phyloP scores from a whole-genome alignment of 805 yeast genomes.

The Zygotorulaspora chibaensis region DNA sequence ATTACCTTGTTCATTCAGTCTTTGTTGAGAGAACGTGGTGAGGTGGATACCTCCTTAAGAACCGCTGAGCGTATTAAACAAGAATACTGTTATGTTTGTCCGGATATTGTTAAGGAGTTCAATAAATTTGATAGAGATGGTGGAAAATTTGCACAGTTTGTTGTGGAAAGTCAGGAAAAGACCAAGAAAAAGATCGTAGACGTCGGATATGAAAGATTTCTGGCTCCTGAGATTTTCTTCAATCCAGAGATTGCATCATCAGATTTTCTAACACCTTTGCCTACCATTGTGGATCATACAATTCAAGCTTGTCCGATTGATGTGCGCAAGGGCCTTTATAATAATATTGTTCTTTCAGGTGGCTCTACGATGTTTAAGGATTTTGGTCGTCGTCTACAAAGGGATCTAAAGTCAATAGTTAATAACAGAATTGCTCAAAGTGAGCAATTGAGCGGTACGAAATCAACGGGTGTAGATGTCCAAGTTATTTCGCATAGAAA shows the following conservation, averaged over 20 bases:
- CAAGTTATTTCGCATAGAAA: conserved; percentile 95
- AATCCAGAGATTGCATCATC: conserved; percentile 96
- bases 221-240: conserved; percentile 99
- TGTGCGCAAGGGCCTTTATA: conserved; percentile 93
- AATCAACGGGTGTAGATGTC: conserved; percentile 92
- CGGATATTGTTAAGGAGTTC: conserved; percentile 95
- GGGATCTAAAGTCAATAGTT: conserved; percentile 84
- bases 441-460: conserved; percentile 68
- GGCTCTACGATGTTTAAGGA: conserved; percentile 99
- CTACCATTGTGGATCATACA: conserved; percentile 91
- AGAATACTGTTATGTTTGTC: conserved; percentile 94
- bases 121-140: conserved; percentile 91
- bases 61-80: conserved; percentile 97
- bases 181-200: conserved; percentile 70
- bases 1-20: conserved; percentile 92
- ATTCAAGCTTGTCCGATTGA: conserved; percentile 95
- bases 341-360: conserved; percentile 92
- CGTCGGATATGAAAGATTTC: conserved; percentile 94
- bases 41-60: conserved; percentile 84
- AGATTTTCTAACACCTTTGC: conserved; percentile 92
- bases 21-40: conserved; percentile 94
- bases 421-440: conserved; percentile 81
- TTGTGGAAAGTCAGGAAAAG: conserved; percentile 71
- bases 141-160: conserved; percentile 87
- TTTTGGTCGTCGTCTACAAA: conserved; percentile 94